These are phyloP conservation scores for Cyamopsis tetragonoloba DNA, from an alignment of 306 rosid genomes.

Conservation along the genomic window DNA sequence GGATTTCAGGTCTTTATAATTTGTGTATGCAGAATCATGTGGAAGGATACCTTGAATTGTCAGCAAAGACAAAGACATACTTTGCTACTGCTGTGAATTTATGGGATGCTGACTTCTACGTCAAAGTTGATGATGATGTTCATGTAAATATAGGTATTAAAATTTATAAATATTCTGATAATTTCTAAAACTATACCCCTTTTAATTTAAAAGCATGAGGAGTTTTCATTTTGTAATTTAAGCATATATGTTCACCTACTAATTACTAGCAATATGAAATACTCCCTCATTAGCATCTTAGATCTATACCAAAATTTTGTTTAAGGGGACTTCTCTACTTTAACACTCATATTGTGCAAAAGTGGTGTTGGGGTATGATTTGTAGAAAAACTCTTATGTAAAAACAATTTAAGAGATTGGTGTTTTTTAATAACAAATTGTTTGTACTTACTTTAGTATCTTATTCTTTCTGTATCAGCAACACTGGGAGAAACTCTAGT, in stretches of 20 bases:
- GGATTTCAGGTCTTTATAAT: constrained; percentile 9
- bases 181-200: not conserved
- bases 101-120: constrained; percentile 98
- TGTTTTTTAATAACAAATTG: not conserved
- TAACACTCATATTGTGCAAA: too few relatives aligned
- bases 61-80: constrained; percentile 90
- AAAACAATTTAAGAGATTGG: too few relatives aligned
- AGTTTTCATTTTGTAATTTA: not conserved
- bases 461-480: constrained; percentile 48
- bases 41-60: constrained; percentile 96
- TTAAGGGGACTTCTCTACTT: too few relatives aligned
- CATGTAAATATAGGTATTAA: constrained; percentile 90
- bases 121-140: constrained; percentile 96
- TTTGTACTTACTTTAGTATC: not conserved
- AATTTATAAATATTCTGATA: not conserved
- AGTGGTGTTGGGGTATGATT: too few relatives aligned
- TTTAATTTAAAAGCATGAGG: not conserved
- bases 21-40: constrained; percentile 71
- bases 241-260: not conserved
- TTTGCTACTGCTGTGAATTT: constrained; percentile 77
- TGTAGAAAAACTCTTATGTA: too few relatives aligned
- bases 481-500: constrained; percentile 92
- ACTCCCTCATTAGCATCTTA: constrained; percentile 9
- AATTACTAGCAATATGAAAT: not conserved
- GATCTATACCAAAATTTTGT: not conserved